Conservation (phyloP, 2,329 filamentous ascomycete species). For the Rhynchosporium graminicola region DNA sequence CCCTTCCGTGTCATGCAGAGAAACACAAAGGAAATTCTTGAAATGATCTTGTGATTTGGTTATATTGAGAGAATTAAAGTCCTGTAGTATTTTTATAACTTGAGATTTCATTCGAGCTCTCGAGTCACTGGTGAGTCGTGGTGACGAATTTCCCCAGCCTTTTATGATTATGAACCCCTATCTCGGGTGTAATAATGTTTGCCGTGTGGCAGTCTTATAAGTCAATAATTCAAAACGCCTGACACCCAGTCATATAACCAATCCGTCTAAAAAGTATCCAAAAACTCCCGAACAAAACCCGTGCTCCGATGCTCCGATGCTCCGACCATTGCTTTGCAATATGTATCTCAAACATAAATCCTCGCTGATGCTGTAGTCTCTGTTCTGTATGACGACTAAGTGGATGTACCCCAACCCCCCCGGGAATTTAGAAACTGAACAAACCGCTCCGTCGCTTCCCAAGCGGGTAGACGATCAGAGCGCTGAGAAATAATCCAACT, state of each 20-base stretch:
- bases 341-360: neutral
- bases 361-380: neutral
- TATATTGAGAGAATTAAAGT: no score
- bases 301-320: neutral
- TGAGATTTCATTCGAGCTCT: no score
- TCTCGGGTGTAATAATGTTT: neutral
- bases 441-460: conserved; percentile 45
- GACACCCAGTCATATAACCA: neutral
- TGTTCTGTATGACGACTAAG: conserved; percentile 4
- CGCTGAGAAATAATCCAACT: conserved; percentile 45
- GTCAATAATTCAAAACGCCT: conserved; percentile 14
- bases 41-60: no score
- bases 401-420: conserved; percentile 1
- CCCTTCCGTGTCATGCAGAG: no score
- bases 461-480: conserved; percentile 45
- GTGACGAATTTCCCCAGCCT: no score
- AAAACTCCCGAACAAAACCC: neutral
- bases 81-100: no score
- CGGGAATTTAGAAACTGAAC: conserved; percentile 43
- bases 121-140: no score
- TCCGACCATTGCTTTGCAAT: conserved; percentile 16
- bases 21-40: no score
- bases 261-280: neutral
- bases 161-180: neutral
- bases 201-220: conserved; percentile 11